Evolutionary conservation across 2,329 filamentous ascomycete genomes (phyloP).

Genomic region (Paecilomyces variotii): DNA sequence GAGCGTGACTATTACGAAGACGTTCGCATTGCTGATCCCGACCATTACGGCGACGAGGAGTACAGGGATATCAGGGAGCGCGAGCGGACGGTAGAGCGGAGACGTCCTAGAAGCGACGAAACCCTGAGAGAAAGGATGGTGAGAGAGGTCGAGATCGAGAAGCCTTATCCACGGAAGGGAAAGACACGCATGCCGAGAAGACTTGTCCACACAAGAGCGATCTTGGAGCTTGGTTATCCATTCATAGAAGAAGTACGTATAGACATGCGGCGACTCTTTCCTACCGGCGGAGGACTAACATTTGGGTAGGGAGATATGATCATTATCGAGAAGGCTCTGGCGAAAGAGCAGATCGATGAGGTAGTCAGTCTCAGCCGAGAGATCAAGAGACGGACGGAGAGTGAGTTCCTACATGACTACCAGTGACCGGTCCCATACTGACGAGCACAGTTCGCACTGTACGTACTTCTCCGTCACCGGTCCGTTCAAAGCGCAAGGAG

Average conservation of each 20-base stretch:
- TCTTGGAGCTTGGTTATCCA: slow-evolving; percentile 78
- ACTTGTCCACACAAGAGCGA: slow-evolving; percentile 69
- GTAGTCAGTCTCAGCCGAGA: slow-evolving; percentile 75
- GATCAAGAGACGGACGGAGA: slow-evolving; percentile 24
- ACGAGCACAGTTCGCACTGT: slow-evolving; percentile 15
- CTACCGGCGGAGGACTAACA: neutral
- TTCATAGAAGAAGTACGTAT: slow-evolving; percentile 71
- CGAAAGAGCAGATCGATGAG: slow-evolving; percentile 86
- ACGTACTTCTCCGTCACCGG: slow-evolving; percentile 14
- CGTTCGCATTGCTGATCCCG: slow-evolving; percentile 59
- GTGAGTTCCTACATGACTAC: slow-evolving; percentile 11
- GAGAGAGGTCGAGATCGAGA: slow-evolving; percentile 27
- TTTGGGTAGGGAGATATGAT: slow-evolving; percentile 62
- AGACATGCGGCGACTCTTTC: neutral
- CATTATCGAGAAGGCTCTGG: slow-evolving; percentile 74
- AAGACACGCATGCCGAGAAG: slow-evolving; percentile 81
- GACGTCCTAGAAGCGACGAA: slow-evolving; percentile 36
- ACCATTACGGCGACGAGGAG: slow-evolving; percentile 64
- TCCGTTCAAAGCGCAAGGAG: slow-evolving; percentile 13
- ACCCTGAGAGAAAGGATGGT: slow-evolving; percentile 20
- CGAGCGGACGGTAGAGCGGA: slow-evolving; percentile 46
- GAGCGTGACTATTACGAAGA: slow-evolving; percentile 57
- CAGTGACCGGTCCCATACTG: neutral
- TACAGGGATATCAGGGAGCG: slow-evolving; percentile 59
- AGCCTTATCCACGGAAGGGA: slow-evolving; percentile 66